Conservation (phyloP, 2,329 filamentous ascomycete species). For the Emericellopsis atlantica region DNA sequence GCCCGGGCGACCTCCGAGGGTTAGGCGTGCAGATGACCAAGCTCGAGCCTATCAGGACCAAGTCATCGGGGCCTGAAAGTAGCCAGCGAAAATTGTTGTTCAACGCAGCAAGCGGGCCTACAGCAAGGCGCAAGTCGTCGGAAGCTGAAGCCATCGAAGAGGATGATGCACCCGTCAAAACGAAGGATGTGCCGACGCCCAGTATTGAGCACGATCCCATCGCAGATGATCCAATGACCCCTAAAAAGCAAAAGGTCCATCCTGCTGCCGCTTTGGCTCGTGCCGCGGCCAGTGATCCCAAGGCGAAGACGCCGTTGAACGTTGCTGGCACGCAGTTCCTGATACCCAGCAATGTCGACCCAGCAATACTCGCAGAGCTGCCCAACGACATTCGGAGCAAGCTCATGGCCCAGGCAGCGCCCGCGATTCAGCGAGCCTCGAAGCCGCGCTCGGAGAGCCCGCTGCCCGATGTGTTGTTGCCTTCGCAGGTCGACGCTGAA, state of each 20-base stretch:
- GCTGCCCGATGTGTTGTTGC: conserved; percentile 30
- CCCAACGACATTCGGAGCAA: conserved; percentile 71
- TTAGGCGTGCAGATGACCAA: conserved; percentile 90
- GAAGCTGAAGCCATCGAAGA: conserved; percentile 40
- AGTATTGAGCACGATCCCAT: conserved; percentile 35
- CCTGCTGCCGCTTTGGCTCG: conserved; percentile 39
- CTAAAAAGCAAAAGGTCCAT: conserved; percentile 37
- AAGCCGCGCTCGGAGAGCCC: conserved; percentile 24
- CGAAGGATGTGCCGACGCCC: conserved; percentile 14
- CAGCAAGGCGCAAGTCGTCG: conserved; percentile 18
- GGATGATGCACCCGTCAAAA: conserved; percentile 19
- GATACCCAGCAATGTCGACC: conserved; percentile 72
- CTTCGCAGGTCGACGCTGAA: conserved; percentile 76
- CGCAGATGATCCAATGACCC: conserved; percentile 39
- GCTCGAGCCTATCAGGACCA: conserved; percentile 63
- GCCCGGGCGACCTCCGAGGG: conserved; percentile 84
- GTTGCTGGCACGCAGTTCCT: conserved; percentile 84
- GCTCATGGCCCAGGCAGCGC: conserved; percentile 44
- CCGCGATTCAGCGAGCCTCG: conserved; percentile 14
- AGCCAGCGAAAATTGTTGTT: conserved; percentile 75
- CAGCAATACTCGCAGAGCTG: conserved; percentile 68
- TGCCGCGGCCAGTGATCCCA: conserved; percentile 33
- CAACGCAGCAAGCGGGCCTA: conserved; percentile 33
- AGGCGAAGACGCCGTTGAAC: conserved; percentile 60
- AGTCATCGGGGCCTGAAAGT: conserved; percentile 44